These are phyloP conservation scores for Sequoiadendron giganteum DNA, from an alignment of 75 land plant genomes.

Conservation along the genomic window DNA sequence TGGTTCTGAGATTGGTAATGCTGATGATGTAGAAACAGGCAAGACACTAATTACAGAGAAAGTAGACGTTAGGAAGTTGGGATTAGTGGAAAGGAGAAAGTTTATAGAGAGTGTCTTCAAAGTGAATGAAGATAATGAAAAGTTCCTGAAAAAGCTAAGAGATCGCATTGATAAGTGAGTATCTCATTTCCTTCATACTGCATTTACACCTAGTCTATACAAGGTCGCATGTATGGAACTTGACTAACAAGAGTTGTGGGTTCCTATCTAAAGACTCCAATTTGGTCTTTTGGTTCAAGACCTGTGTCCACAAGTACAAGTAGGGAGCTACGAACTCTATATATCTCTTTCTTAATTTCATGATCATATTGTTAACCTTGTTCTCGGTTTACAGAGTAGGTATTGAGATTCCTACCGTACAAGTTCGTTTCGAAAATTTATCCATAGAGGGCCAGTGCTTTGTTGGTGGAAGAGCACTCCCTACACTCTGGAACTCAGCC, in stretches of 20 bases:
- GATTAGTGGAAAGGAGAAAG: slow-evolving; percentile 31
- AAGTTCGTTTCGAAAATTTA: slow-evolving; percentile 74
- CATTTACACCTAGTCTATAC: too few species aligned
- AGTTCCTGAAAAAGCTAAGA: slow-evolving; percentile 59
- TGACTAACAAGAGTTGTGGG: too few species aligned
- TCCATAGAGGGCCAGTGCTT: slow-evolving; percentile 64
- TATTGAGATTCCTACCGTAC: slow-evolving; percentile 65
- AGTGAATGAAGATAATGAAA: slow-evolving; percentile 75
- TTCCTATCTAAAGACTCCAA: too few species aligned
- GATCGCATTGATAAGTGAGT: slow-evolving; percentile 47
- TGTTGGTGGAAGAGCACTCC: slow-evolving; percentile 65
- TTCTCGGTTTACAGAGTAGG: slow-evolving; percentile 49
- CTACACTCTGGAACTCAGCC: slow-evolving; percentile 53
- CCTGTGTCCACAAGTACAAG: not conserved
- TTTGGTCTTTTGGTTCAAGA: not conserved
- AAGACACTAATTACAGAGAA: slow-evolving; percentile 2
- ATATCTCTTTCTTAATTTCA: not conserved
- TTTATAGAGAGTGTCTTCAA: slow-evolving; percentile 68
- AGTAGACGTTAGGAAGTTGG: slow-evolving; percentile 59
- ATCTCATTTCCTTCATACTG: too few species aligned
- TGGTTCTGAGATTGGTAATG: not conserved
- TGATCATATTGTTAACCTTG: not conserved
- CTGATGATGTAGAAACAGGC: not conserved
- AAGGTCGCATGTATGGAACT: too few species aligned
- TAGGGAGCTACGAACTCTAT: not conserved